Evolutionary conservation across 129 eudicot genomes (phyloP), one percentile per base, ranked within the genome.

Genomic region (Escallonia rubra): DNA sequence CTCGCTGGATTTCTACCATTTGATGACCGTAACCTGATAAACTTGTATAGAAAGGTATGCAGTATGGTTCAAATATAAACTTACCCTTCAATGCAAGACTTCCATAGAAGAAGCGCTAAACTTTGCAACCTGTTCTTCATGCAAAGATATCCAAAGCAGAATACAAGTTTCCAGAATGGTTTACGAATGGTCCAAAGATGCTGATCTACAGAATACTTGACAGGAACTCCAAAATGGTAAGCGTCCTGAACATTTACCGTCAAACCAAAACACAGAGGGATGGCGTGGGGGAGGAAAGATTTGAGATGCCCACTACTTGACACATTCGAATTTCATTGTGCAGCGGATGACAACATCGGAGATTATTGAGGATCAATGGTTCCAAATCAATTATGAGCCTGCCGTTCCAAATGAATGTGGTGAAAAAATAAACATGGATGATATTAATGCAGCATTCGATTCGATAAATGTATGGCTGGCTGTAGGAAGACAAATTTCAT

Each of bases 91-190:
- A 23, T 23, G 34, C 34, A 23, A 23, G 34, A 23, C 34, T 23
- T 23, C 34, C 34, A 23, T 23, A 23, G 34, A 23, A 23, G 34
- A 23, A 23, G 1, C 1, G 34, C 34, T 23, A 23, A 23, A 23
- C 34, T 23, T 23, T 23, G 34, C 34, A 23, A 1, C 34, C 34
- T 23, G 34, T 9, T 41, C 14, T 53, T 38, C 48, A 5, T 8
- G 51, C 47, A 53, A n/a, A 78, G 82, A 78, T 78, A 60, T 42
- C 15, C 55, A 62, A 49, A 53, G 82, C 78, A 23, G 74, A 55
- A 6, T 78, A 72, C 49, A 46, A 48, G 46, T 72, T 43, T 45
- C 82, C 82, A 8, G 11, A 3, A 38, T 78, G 82, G 82, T 72
- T 78, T 63, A 66, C 82, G 23, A 47, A 41, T 10, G 43, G 46